A percentile compares a stretch with the other conserved stretches of the same genome.
Conservation (phyloP, 2,329 filamentous ascomycete genomes). For the Neopestalotiopsis sp. region DNA sequence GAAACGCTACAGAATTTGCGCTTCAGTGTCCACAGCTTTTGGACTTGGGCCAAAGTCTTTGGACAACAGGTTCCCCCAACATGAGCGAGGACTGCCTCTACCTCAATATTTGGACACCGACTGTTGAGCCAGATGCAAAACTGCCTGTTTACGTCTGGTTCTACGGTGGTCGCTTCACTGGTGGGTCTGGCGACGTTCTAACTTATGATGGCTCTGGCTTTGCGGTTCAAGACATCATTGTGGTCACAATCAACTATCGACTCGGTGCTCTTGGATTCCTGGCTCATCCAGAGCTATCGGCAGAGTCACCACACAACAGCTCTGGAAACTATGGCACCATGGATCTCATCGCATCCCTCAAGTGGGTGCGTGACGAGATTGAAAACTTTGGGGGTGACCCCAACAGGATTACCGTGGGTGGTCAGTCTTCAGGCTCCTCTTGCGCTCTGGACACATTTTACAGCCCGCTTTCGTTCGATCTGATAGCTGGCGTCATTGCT, state of each 20-base stretch:
- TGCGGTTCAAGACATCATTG: too few relatives aligned
- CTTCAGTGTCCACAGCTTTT: too few relatives aligned
- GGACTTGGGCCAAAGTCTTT: too few relatives aligned
- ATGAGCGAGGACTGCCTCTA: too few relatives aligned
- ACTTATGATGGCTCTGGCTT: too few relatives aligned
- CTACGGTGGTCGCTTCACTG: too few relatives aligned
- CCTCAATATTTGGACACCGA: too few relatives aligned
- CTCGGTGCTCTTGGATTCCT: slow-evolving; percentile 28
- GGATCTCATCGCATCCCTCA: slow-evolving; percentile 29
- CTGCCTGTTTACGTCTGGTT: too few relatives aligned
- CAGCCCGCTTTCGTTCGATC: slow-evolving; percentile 29
- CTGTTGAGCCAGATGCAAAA: too few relatives aligned
- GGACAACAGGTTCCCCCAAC: too few relatives aligned
- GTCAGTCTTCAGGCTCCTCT: slow-evolving; percentile 22
- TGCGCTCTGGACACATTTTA: slow-evolving; percentile 31
- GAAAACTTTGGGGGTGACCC: slow-evolving; percentile 30
- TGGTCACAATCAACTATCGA: slow-evolving; percentile 26
- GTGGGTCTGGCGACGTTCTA: too few relatives aligned
- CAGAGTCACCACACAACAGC: slow-evolving; percentile 28
- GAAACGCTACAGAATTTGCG: too few relatives aligned
- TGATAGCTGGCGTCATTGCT: slow-evolving; percentile 36
- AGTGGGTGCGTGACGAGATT: slow-evolving; percentile 15
- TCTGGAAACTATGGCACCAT: slow-evolving; percentile 36
- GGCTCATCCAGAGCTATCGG: slow-evolving; percentile 31
- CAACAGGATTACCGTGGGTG: slow-evolving; percentile 22